phyloP scores from a whole-genome alignment of 2,329 filamentous ascomycete species.

The Hymenoscyphus infarciens region DNA sequence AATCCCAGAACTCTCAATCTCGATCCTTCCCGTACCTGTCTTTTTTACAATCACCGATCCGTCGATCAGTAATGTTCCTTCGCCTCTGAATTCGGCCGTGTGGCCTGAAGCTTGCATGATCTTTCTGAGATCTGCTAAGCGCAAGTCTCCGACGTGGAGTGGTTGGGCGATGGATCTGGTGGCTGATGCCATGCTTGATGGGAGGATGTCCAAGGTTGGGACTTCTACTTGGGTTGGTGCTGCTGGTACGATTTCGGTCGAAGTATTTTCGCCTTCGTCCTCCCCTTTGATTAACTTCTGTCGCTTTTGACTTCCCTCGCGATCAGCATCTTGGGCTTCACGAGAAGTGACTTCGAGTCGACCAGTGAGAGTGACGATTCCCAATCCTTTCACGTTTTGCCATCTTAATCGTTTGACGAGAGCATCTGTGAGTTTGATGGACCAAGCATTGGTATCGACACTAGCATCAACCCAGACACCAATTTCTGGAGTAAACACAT shows the following conservation, averaged over 20 bases:
- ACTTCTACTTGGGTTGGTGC: constrained; percentile 20
- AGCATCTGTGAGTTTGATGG: constrained; percentile 80
- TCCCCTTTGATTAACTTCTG: constrained; percentile 44
- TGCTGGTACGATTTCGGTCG: constrained; percentile 21
- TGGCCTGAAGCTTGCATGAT: constrained; percentile 80
- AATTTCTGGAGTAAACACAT: constrained; percentile 79
- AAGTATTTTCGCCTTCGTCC: constrained; percentile 38
- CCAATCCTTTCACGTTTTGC: constrained; percentile 88
- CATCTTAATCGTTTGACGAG: constrained; percentile 86
- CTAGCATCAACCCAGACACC: constrained; percentile 79
- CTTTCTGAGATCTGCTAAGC: constrained; percentile 81
- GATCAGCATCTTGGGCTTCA: constrained; percentile 38
- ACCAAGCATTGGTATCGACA: constrained; percentile 97
- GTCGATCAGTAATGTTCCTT: constrained; percentile 88
- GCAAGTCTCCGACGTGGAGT: constrained; percentile 88
- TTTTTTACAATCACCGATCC: constrained; percentile 85
- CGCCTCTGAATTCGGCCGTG: constrained; percentile 86
- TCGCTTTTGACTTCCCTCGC: constrained; percentile 44
- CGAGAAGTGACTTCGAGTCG: constrained; percentile 53
- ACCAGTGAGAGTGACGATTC: constrained; percentile 90
- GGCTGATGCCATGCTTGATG: constrained; percentile 61
- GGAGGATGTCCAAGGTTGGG: constrained; percentile 46
- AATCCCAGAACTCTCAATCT: constrained; percentile 74
- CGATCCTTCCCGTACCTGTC: constrained; percentile 79
- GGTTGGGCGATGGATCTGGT: constrained; percentile 77